phyloP scores from a whole-genome alignment of 2,329 filamentous ascomycete genomes.

The Colletotrichum sp. region DNA sequence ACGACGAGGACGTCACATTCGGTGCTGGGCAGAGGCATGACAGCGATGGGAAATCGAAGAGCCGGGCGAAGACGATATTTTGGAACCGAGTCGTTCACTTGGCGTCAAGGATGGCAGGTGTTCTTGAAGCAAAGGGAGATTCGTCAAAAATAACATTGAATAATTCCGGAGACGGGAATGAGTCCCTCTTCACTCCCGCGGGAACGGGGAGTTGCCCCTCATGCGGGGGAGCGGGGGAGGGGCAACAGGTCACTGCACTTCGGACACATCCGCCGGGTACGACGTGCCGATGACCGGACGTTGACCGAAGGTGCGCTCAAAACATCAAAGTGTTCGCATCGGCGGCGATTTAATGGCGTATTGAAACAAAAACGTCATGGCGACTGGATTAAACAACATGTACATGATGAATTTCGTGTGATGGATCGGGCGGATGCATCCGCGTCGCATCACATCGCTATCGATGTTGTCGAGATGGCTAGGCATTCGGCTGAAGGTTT shows the following conservation, averaged over 20 bases:
- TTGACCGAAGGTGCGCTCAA: not conserved
- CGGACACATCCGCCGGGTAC: not conserved
- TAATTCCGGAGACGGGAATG: not conserved
- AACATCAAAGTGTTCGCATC: not conserved
- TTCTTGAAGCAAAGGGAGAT: too few species aligned
- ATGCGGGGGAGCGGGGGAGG: not conserved
- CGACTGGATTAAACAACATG: not conserved
- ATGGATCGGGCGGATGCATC: not conserved
- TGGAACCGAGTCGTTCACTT: not conserved
- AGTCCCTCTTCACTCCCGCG: not conserved
- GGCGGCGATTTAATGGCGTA: not conserved
- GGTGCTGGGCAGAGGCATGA: not conserved
- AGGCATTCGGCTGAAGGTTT: not conserved
- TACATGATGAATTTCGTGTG: not conserved
- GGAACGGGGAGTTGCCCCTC: not conserved
- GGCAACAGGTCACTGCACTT: not conserved
- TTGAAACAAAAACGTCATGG: not conserved
- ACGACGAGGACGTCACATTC: conserved; percentile 55
- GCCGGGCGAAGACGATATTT: not conserved
- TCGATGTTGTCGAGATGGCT: not conserved
- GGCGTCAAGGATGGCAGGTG: accelerated
- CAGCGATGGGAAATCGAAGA: not conserved
- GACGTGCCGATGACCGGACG: not conserved
- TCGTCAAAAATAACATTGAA: too few species aligned
- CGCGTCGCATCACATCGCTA: not conserved